A percentile compares a stretch with the other conserved stretches of the same genome.
Evolutionary conservation across 805 yeast genomes (phyloP).

Genomic region (Wickerhamiella cacticola): DNA sequence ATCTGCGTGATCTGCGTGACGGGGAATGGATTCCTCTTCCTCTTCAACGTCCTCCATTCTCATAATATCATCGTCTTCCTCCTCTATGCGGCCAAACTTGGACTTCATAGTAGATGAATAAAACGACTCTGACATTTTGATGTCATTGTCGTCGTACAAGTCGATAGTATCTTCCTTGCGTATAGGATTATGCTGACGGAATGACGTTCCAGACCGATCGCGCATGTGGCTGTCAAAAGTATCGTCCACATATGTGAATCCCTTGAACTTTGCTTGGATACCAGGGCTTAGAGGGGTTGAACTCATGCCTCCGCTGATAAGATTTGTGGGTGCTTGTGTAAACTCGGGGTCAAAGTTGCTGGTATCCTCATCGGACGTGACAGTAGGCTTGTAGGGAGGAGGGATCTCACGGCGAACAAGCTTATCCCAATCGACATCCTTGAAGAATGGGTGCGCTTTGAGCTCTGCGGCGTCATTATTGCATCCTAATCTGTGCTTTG

Average conservation of each 20-base stretch:
- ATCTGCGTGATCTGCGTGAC: constrained; percentile 31
- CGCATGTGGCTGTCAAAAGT: constrained; percentile 75
- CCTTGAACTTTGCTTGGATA: constrained; percentile 90
- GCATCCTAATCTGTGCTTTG: constrained; percentile 88
- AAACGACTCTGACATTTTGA: constrained; percentile 26
- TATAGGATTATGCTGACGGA: constrained; percentile 18
- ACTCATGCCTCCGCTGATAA: constrained; percentile 44
- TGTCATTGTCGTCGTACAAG: constrained; percentile 29
- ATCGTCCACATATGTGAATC: constrained; percentile 92
- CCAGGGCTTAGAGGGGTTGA: constrained; percentile 83
- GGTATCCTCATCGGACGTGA: constrained; percentile 82
- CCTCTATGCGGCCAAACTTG: constrained; percentile 20
- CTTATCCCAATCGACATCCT: constrained; percentile 81
- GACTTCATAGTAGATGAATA: constrained; percentile 26
- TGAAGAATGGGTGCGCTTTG: constrained; percentile 82
- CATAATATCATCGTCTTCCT: constrained; percentile 21
- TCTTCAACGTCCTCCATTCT: constrained; percentile 24
- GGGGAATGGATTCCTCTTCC: constrained; percentile 20
- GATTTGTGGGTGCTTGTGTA: constrained; percentile 80
- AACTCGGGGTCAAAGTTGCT: constrained; percentile 97
- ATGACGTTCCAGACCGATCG: constrained; percentile 14
- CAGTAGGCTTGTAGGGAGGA: constrained; percentile 94
- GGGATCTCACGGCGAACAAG: constrained; percentile 70
- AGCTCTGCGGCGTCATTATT: constrained; percentile 84
- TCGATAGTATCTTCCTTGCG: constrained; percentile 28